These are phyloP conservation scores for Ogataea philodendri DNA, from an alignment of 805 yeast genomes.

Conservation along the genomic window DNA sequence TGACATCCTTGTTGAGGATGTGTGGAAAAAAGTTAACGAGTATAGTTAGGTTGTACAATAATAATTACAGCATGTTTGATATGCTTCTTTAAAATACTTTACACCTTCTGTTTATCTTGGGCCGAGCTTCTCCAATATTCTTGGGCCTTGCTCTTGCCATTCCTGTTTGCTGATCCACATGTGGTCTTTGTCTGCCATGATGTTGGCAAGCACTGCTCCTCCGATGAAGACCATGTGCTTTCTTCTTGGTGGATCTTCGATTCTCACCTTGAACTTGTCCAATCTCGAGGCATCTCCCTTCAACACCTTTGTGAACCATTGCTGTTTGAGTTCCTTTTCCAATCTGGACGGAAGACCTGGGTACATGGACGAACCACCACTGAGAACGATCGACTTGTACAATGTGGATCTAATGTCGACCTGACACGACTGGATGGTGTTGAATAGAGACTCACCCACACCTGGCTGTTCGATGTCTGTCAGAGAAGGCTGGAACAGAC, in stretches of 20 bases:
- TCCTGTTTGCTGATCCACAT: constrained; percentile 97
- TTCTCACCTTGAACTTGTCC: constrained; percentile 89
- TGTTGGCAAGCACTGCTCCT: constrained; percentile 96
- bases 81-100: constrained; percentile 1
- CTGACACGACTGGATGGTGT: constrained; percentile 92
- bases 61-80: constrained; percentile 4
- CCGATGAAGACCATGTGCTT: constrained; percentile 98
- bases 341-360: constrained; percentile 96
- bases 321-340: constrained; percentile 93
- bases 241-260: constrained; percentile 98
- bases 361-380: constrained; percentile 98
- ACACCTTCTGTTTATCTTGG: constrained; percentile 58
- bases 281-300: constrained; percentile 84
- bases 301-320: constrained; percentile 88
- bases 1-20: constrained; percentile 51
- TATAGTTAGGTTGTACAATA: constrained; percentile 29
- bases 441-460: constrained; percentile 87
- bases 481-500: constrained; percentile 91
- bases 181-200: constrained; percentile 97
- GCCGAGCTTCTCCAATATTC: constrained; percentile 82
- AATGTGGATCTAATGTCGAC: constrained; percentile 87
- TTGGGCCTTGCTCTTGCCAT: constrained; percentile 96
- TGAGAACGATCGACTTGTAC: constrained; percentile 86
- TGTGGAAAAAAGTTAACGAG: constrained; percentile 51
- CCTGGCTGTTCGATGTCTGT: constrained; percentile 98